A percentile compares a stretch with the other conserved stretches of the same genome.
phyloP scores from a whole-genome alignment of 805 yeast species.

The Metschnikowia cerradonensis region DNA sequence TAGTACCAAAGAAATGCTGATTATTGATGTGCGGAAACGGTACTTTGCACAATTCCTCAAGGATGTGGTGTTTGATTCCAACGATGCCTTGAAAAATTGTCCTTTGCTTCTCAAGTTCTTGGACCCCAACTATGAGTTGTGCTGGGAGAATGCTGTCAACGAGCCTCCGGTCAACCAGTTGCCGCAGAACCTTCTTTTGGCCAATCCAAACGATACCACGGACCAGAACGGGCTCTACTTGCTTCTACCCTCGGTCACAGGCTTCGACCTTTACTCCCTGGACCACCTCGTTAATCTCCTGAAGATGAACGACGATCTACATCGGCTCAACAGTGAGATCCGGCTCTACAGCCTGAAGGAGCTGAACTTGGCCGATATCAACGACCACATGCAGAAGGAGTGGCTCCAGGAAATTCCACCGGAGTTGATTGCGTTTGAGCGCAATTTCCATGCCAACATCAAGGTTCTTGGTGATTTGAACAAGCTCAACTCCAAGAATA shows the following conservation, averaged over 20 bases:
- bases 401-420: conserved; percentile 23
- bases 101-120: conserved; percentile 43
- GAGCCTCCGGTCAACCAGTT: conserved; percentile 43
- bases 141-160: conserved; percentile 50
- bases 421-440: conserved; percentile 31
- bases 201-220: conserved; percentile 49
- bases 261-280: conserved; percentile 30
- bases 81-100: conserved; percentile 31
- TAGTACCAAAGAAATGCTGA: conserved; percentile 30
- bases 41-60: conserved; percentile 42
- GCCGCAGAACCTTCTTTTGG: conserved; percentile 45
- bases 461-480: conserved; percentile 35
- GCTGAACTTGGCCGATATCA: conserved; percentile 8
- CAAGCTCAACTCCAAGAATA: conserved; percentile 32
- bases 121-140: conserved; percentile 46
- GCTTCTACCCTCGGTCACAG: conserved; percentile 42
- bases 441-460: conserved; percentile 30
- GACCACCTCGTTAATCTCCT: conserved; percentile 31
- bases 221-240: conserved; percentile 51
- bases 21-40: conserved; percentile 48
- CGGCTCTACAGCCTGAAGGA: conserved; percentile 26
- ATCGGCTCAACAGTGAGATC: conserved; percentile 31
- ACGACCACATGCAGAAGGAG: conserved; percentile 14
- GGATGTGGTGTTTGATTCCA: conserved; percentile 32
- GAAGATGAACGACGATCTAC: conserved; percentile 34